These are phyloP conservation scores for Talaromyces sp. DNA, from an alignment of 2,329 filamentous ascomycete genomes.

Conservation along the genomic window DNA sequence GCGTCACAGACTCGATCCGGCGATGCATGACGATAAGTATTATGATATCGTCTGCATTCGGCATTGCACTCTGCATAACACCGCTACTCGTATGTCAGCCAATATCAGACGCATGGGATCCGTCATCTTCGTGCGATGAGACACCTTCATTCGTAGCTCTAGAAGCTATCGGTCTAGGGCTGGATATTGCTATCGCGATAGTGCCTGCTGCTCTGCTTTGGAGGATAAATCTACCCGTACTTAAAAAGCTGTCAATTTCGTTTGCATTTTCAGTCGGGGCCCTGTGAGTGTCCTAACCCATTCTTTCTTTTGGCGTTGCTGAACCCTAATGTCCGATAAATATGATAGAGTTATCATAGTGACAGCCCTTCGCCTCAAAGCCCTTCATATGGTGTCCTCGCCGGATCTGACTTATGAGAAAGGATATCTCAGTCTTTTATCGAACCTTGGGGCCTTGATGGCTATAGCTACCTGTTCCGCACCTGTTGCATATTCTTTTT, in stretches of 20 bases:
- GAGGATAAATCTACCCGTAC: neutral
- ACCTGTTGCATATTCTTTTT: neutral
- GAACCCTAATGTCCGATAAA: neutral
- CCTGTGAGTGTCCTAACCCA: neutral
- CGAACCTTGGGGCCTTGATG: constrained; percentile 4
- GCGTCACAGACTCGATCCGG: neutral
- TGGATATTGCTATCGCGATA: neutral
- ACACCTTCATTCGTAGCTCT: neutral
- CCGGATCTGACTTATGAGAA: constrained; percentile 4
- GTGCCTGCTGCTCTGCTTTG: neutral
- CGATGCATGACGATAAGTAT: neutral
- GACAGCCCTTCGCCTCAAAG: neutral
- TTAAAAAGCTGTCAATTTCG: neutral
- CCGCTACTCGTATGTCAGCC: constrained; percentile 4
- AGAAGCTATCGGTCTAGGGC: constrained; percentile 1
- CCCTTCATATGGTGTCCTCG: constrained; percentile 1
- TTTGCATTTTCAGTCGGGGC: neutral
- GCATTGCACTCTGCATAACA: neutral
- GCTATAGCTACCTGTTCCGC: neutral
- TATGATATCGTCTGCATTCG: neutral
- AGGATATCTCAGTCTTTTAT: constrained; percentile 8
- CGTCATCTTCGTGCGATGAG: constrained; percentile 11
- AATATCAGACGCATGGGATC: constrained; percentile 10
- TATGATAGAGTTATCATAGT: constrained; percentile 4
- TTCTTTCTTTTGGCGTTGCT: neutral